Base-by-base conservation (phyloP, 805 yeast genomes). In the Metschnikowia reukaufii region DNA sequence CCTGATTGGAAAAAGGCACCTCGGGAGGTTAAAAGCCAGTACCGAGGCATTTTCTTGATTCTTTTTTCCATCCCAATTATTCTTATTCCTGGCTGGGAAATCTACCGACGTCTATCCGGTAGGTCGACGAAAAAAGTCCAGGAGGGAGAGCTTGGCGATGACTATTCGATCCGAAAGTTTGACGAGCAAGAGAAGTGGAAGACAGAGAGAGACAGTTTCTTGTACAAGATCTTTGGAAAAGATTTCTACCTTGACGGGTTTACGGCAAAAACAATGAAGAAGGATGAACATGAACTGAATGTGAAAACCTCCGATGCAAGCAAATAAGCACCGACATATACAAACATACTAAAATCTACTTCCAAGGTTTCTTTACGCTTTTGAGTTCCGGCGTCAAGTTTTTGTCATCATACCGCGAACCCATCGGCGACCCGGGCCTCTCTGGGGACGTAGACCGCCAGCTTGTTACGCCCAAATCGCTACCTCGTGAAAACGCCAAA, bases 1-100 rank as follows among this genome's bases (percentile, higher is more conserved):
- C 71, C 73, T 4, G 63, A 72, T 55, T 72, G 77, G 77, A 70
- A 70, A 42, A 68, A 65, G 50, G 76, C 76, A 0, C 74, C 76
- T 2, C 53, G 56, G 42, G 74, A 64, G 36, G 59, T 72, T 17
- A 67, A 61, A 49, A 60, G 56, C 10, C 49, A 73, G 33, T 71
- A 70, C 53, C 59, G 63, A 29, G 76, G 76, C 7, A 59, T 72
- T 6, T 70, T 61, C 50, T 50, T 68, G 56, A 63, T 72, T 2
- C 56, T 72, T 19, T 58, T 69, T 31, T 66, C 74, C 20, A 65
- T 72, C 12, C 77, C 77, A 0, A 47, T 72, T 7, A 49, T 70
- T 7, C 40, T 64, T 9, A 49, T 71, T 19, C 66, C 72, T 1
- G 62, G 69, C 2, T 59, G 58, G 47, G 75, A 71, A 48, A 46